These are phyloP conservation scores for Suillus occidentalis DNA, from an alignment of 768 basidiomycete species.

Conservation along the genomic window DNA sequence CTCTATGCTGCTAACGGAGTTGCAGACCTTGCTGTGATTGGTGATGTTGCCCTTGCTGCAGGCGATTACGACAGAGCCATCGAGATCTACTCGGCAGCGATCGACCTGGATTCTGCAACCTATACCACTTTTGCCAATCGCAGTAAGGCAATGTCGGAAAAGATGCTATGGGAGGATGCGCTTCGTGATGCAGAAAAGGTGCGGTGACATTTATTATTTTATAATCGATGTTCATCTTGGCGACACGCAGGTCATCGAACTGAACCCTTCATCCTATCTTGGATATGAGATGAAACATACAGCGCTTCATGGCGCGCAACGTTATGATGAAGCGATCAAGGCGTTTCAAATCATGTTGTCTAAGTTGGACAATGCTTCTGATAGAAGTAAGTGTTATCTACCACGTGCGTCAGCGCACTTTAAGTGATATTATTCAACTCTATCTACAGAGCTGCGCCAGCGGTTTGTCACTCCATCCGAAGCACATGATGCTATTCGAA, in stretches of 20 bases:
- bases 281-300: background rate
- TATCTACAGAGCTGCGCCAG: background rate
- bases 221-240: background rate
- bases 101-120: background rate
- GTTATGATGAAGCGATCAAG: background rate
- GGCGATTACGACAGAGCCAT: background rate
- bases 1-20: background rate
- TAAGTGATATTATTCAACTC: background rate
- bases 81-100: background rate
- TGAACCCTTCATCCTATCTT: background rate
- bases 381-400: background rate
- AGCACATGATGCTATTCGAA: background rate
- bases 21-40: background rate
- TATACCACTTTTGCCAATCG: background rate
- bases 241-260: background rate
- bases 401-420: background rate
- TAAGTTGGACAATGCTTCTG: background rate
- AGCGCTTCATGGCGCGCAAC: background rate
- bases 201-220: background rate
- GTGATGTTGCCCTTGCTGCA: background rate
- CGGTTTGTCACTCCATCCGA: background rate
- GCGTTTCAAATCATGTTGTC: background rate
- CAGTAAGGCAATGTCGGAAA: background rate
- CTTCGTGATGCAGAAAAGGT: background rate
- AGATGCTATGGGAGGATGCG: background rate